Evolutionary conservation across 441 rosid species (phyloP).

Genomic region (Jatropha multifida): DNA sequence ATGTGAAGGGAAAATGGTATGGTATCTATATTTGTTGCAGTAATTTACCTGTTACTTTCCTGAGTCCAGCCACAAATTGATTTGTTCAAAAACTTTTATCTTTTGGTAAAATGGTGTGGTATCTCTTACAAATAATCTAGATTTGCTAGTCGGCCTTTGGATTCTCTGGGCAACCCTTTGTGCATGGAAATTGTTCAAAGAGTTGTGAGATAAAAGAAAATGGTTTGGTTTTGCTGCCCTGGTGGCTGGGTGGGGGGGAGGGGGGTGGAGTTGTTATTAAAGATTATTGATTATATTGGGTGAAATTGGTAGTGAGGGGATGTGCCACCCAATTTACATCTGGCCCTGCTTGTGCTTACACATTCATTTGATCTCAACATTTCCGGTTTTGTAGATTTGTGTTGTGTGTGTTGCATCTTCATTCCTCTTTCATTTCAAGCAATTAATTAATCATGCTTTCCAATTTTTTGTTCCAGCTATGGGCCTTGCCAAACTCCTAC

Average conservation of each 20-base stretch:
- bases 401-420: neutral
- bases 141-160: neutral
- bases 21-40: neutral
- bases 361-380: neutral
- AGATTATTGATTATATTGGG: no score
- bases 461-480: constrained; percentile 59
- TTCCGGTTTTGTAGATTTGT: neutral
- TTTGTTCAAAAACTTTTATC: no score
- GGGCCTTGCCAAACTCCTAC: constrained; percentile 99
- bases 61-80: neutral
- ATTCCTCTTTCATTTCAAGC: neutral
- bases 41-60: neutral
- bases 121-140: neutral
- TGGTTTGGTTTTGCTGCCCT: neutral
- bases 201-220: neutral
- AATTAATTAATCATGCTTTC: constrained; percentile 21
- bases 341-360: neutral
- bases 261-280: no score
- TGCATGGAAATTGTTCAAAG: neutral
- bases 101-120: no score
- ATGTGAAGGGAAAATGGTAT: no score
- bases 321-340: neutral
- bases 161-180: neutral
- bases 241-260: no score
- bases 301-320: neutral